Evolutionary conservation across 345 rosid genomes (phyloP).

Genomic region (Limnanthes douglasii): DNA sequence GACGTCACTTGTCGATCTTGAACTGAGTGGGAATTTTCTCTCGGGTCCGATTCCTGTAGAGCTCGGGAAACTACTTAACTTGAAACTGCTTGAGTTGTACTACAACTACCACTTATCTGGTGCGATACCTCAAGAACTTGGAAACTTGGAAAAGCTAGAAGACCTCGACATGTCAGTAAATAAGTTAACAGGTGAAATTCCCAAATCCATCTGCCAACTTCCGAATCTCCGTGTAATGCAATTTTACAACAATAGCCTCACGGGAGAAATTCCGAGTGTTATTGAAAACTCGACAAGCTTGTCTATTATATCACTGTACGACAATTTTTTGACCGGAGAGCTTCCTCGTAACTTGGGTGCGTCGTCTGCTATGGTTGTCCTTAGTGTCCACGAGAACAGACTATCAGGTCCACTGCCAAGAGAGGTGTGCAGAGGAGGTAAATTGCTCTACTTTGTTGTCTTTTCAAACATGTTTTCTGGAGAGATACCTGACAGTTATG

Average conservation of each 20-base stretch:
- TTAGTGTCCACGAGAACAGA: constrained; percentile 68
- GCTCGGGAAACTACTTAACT: constrained; percentile 61
- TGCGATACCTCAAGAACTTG: constrained; percentile 64
- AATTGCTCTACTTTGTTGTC: constrained; percentile 58
- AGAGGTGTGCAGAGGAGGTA: constrained; percentile 59
- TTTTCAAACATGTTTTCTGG: constrained; percentile 60
- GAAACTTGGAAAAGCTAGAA: constrained; percentile 64
- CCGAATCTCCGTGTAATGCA: constrained; percentile 65
- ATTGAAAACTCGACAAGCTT: constrained; percentile 51
- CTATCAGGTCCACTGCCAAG: constrained; percentile 62
- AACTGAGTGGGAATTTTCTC: constrained; percentile 67
- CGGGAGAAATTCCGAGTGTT: constrained; percentile 58
- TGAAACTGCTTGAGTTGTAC: constrained; percentile 69
- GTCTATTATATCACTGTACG: constrained; percentile 52
- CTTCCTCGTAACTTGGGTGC: constrained; percentile 53
- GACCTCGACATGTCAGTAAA: constrained; percentile 90
- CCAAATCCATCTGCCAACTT: constrained; percentile 61
- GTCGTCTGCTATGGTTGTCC: constrained; percentile 33
- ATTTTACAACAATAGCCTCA: constrained; percentile 84
- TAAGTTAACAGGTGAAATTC: constrained; percentile 54
- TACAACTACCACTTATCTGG: constrained; percentile 65
- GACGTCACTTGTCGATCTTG: constrained; percentile 81
- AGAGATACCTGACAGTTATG: constrained; percentile 40
- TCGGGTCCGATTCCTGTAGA: constrained; percentile 51
- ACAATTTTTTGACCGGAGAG: constrained; percentile 58